Evolutionary conservation across 306 rosid genomes (phyloP).

Genomic region (Prosopis cineraria): DNA sequence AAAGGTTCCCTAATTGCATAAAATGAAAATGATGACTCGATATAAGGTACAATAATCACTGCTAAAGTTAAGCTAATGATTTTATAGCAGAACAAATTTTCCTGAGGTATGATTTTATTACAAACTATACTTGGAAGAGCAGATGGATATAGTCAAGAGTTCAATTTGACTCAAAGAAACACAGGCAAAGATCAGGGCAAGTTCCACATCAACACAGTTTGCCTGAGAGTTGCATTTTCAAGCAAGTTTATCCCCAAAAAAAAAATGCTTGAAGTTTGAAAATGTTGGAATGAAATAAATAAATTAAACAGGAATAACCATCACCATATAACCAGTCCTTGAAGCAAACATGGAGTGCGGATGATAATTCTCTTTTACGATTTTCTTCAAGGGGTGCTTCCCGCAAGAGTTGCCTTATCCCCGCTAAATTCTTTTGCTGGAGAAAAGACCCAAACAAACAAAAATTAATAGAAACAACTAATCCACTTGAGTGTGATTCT

Average conservation of each 20-base stretch:
- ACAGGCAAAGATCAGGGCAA: slow-evolving; percentile 15
- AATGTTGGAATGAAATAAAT: not conserved
- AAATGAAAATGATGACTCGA: not conserved
- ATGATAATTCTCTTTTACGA: slow-evolving; percentile 82
- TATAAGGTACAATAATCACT: not conserved
- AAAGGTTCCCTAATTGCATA: not conserved
- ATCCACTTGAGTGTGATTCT: slow-evolving; percentile 16
- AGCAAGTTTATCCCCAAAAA: not conserved
- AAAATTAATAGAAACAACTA: slow-evolving; percentile 22
- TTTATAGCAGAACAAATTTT: not conserved
- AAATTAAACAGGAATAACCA: slow-evolving; percentile 3
- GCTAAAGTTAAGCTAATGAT: not conserved
- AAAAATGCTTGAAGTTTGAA: slow-evolving; percentile 4
- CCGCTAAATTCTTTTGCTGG: slow-evolving; percentile 76
- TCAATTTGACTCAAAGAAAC: slow-evolving; percentile 1
- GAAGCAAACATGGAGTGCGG: slow-evolving; percentile 90
- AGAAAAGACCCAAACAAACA: slow-evolving; percentile 29
- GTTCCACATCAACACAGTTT: not conserved
- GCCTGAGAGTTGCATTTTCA: not conserved
- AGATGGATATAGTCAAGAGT: not conserved
- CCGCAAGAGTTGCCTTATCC: slow-evolving; percentile 69
- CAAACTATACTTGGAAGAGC: slow-evolving; percentile 1
- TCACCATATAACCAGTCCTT: slow-evolving; percentile 99
- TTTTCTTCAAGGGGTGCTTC: slow-evolving; percentile 92
- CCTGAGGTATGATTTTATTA: slow-evolving; percentile 10